A percentile compares a stretch with the other conserved stretches of the same genome.
These are phyloP conservation scores for Suillus fuscotomentosus DNA, from an alignment of 768 basidiomycete genomes.

Conservation along the genomic window DNA sequence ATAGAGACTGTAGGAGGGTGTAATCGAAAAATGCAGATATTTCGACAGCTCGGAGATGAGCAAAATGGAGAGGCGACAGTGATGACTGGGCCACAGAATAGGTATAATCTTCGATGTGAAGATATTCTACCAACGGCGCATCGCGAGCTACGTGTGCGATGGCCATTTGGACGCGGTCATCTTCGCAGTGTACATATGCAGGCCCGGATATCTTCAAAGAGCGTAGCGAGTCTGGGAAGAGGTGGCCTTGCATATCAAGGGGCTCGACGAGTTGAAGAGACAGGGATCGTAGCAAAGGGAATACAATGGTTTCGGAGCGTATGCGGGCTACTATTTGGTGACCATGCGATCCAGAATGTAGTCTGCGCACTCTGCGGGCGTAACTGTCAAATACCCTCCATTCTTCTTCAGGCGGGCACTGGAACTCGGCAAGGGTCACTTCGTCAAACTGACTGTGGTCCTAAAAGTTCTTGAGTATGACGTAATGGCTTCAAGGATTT, in stretches of 20 bases:
- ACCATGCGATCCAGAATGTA: slow-evolving; percentile 6
- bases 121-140: slow-evolving; percentile 13
- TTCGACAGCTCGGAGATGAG: background rate
- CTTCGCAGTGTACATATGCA: slow-evolving; percentile 10
- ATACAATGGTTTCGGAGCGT: background rate
- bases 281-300: background rate
- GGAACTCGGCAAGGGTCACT: slow-evolving; percentile 3
- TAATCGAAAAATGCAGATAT: background rate
- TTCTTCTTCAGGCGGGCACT: slow-evolving; percentile 13
- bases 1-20: background rate
- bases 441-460: background rate
- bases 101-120: slow-evolving; percentile 1
- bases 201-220: slow-evolving; percentile 11
- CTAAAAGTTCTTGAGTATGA: background rate
- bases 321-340: slow-evolving; percentile 8
- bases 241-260: background rate
- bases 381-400: slow-evolving; percentile 17
- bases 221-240: slow-evolving; percentile 16
- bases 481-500: too few species aligned
- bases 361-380: slow-evolving; percentile 13
- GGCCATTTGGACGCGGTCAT: slow-evolving; percentile 17
- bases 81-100: background rate
- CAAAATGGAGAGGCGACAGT: background rate
- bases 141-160: slow-evolving; percentile 15
- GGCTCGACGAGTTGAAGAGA: background rate